These are phyloP conservation scores for Sporisorium scitamineum DNA, from an alignment of 1,284 basidiomycete species.

Conservation along the genomic window DNA sequence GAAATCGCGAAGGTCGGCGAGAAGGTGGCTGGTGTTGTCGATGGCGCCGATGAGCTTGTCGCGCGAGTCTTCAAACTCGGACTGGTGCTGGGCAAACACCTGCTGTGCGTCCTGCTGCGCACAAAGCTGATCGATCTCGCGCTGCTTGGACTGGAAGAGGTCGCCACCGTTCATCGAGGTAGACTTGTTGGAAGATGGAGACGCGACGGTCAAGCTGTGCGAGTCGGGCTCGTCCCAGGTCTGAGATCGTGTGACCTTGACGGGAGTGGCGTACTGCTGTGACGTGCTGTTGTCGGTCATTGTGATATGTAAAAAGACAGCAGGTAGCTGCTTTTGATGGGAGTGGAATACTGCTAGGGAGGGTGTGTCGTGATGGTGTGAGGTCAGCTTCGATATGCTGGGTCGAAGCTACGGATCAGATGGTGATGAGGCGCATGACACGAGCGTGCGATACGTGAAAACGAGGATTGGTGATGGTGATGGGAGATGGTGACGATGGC, in stretches of 20 bases:
- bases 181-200: constrained; percentile 25
- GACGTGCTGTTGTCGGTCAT: constrained; percentile 24
- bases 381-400: not conserved
- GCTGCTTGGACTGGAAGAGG: constrained; percentile 36
- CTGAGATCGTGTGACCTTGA: constrained; percentile 28
- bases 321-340: not conserved
- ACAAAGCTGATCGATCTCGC: constrained; percentile 24
- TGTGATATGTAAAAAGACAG: not conserved
- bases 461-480: not conserved
- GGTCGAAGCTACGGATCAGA: constrained; percentile 10
- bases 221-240: constrained; percentile 36
- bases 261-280: constrained; percentile 43
- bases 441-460: not conserved
- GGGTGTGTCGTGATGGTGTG: not conserved
- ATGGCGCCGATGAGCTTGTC: constrained; percentile 73
- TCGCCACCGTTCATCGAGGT: constrained; percentile 22
- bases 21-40: constrained; percentile 78
- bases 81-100: constrained; percentile 43
- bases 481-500: not conserved
- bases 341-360: not conserved
- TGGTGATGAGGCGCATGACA: constrained; percentile 16
- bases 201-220: constrained; percentile 26
- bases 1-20: constrained; percentile 81
- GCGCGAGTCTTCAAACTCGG: constrained; percentile 47
- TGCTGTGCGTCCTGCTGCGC: constrained; percentile 37